Percentiles rank a stretch among this genome's conserved stretches.
Conservation (phyloP, 23 red algal species). For the Chondrus crispus region DNA sequence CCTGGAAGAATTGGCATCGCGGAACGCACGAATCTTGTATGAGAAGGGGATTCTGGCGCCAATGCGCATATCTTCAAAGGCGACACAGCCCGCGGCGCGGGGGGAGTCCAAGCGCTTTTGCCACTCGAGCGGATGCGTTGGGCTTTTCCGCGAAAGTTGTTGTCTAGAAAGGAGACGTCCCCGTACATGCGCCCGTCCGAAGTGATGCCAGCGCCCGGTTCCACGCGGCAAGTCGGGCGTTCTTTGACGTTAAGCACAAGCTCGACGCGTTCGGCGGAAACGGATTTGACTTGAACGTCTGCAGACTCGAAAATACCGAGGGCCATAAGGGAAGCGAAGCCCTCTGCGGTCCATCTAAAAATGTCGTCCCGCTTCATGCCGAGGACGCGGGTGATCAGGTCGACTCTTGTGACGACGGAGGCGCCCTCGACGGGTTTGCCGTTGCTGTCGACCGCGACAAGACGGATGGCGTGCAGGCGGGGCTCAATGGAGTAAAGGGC, state of each 20-base stretch:
- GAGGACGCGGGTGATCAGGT: slow-evolving; percentile 33
- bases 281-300: slow-evolving; percentile 30
- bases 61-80: slow-evolving; percentile 61
- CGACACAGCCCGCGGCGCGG: slow-evolving; percentile 33
- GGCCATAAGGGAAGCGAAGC: slow-evolving; percentile 41
- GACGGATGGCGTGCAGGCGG: neutral
- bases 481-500: slow-evolving; percentile 43
- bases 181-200: slow-evolving; percentile 67
- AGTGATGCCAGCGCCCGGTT: slow-evolving; percentile 66
- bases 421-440: neutral
- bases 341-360: slow-evolving; percentile 45
- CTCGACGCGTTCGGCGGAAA: slow-evolving; percentile 8
- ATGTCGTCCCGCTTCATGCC: slow-evolving; percentile 41
- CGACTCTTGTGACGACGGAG: slow-evolving; percentile 2
- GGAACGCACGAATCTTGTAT: slow-evolving; percentile 18
- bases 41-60: slow-evolving; percentile 37
- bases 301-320: slow-evolving; percentile 68
- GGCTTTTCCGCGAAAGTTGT: slow-evolving; percentile 58
- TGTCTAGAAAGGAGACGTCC: slow-evolving; percentile 30
- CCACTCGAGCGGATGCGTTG: slow-evolving; percentile 53
- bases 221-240: slow-evolving; percentile 20
- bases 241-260: slow-evolving; percentile 47
- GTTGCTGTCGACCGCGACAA: slow-evolving; percentile 48
- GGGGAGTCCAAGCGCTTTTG: slow-evolving; percentile 57
- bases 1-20: slow-evolving; percentile 31